Base-by-base conservation (phyloP, 2,329 filamentous ascomycete species). In the Didymella exigua region DNA sequence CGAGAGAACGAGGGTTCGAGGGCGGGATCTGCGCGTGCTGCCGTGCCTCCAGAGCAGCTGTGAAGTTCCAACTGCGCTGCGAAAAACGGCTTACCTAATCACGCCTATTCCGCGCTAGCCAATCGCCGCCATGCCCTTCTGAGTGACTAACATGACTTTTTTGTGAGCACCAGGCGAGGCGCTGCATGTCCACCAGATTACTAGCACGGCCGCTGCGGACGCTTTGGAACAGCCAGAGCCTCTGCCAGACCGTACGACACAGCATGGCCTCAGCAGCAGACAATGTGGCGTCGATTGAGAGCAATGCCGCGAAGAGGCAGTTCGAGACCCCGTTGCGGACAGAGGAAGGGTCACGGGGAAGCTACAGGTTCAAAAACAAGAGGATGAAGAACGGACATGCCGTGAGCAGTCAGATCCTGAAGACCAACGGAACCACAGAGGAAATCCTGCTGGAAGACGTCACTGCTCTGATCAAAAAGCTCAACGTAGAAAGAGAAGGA, bases 381-480 rank as follows among this genome's bases (percentile, higher is more conserved):
- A 79, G 79, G 69, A 76, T 78, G 67, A 79, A 78, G 67, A 78
- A 78, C 31, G 69, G 70, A 6, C 71, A 74, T 49, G 67, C 66
- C 14, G 70, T 73, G 8, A 68, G 63, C 10, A 75, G 70, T 40
- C 59, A 68, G n/a, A 69, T 73, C 8, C 37, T 75, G 7, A 71
- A 68, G 42, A 74, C 69, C 2, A 78, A 80, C 21, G 80, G 79
- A 11, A 78, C 73, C 23, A 79, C 80, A 50, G 80, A 82, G 56
- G 79, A 81, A 51, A 75, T 82, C 30, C 60, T 82, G 46, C 63
- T 81, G 13, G 67, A 74, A 24, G 80, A 82, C 62, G 73, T 82
- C 4, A 72, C 73, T 8, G 69, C 69, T 29, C 63, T 82, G 43
- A 68, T 82, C 46, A 69, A 76, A 50, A 70, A 72, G n/a, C 49